A percentile compares a stretch with the other conserved stretches of the same genome.
phyloP scores from a whole-genome alignment of 305 asterid genomes.

The Solanum hybrid region DNA sequence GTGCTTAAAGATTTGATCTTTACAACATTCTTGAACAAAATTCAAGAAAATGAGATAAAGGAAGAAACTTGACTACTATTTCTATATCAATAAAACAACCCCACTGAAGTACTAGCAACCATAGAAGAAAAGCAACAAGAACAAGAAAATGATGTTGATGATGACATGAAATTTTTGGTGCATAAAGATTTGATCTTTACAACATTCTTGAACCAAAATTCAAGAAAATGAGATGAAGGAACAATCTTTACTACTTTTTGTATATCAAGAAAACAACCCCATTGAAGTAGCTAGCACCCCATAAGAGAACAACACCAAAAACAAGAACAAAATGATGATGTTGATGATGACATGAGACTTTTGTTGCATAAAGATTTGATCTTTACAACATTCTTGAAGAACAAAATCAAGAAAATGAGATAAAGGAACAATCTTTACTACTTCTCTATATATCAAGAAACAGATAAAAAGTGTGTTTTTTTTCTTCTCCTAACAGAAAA shows the following conservation, averaged over 20 bases:
- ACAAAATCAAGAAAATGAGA: not conserved
- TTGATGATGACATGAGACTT: not conserved
- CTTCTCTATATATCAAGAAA: constrained; percentile 4
- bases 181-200: not conserved
- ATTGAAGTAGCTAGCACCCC: not conserved
- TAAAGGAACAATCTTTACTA: not conserved
- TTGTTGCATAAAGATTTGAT: not conserved
- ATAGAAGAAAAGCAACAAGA: not conserved
- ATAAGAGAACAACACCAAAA: not conserved
- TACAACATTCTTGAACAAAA: not conserved
- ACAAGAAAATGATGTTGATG: not conserved
- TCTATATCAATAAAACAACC: constrained; percentile 3
- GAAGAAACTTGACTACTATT: not conserved
- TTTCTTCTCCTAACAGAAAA: constrained; percentile 16
- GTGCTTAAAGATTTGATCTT: not conserved
- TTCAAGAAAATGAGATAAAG: not conserved
- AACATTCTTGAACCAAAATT: not conserved
- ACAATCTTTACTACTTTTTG: not conserved
- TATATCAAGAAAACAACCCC: not conserved
- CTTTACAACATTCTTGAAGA: not conserved
- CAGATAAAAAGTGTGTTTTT: constrained; percentile 12
- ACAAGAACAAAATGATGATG: not conserved
- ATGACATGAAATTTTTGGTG: not conserved
- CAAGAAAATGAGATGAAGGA: not conserved
- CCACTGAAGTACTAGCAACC: not conserved